Evolutionary conservation across 164 flowering plant genomes (phyloP).

Genomic region (Liquidambar formosana): DNA sequence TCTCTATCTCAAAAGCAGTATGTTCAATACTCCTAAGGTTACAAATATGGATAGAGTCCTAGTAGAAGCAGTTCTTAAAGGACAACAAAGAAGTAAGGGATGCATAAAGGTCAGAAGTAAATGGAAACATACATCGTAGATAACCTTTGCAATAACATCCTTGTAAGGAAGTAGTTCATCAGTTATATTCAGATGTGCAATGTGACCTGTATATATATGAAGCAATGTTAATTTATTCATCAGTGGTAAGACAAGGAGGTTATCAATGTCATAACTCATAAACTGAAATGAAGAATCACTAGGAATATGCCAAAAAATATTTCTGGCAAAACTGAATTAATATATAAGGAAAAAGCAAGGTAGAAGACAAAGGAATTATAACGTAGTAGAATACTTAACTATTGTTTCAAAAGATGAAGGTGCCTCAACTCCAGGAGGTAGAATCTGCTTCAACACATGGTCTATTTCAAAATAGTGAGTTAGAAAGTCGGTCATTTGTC

Average conservation of each 20-base stretch:
- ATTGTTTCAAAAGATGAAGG: constrained; percentile 99
- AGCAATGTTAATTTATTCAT: constrained; percentile 5
- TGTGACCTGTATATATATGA: constrained; percentile 69
- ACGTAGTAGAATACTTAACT: constrained; percentile 64
- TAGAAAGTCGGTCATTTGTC: neutral
- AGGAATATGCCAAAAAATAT: neutral
- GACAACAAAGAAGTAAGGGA: neutral
- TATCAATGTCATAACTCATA: too few relatives aligned
- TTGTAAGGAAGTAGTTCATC: constrained; percentile 86
- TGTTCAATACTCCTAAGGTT: too few relatives aligned
- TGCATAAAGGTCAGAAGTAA: constrained; percentile 7
- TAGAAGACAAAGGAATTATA: neutral
- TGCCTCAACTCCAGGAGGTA: constrained; percentile 85
- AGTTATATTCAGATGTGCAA: constrained; percentile 91
- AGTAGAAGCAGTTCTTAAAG: neutral
- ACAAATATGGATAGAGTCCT: too few relatives aligned
- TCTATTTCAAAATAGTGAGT: constrained; percentile 40
- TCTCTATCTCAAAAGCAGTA: too few relatives aligned
- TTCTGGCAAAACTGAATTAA: neutral
- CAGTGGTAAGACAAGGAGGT: neutral
- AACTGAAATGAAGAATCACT: too few relatives aligned
- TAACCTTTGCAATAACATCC: constrained; percentile 91
- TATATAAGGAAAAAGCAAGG: neutral
- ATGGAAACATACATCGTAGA: constrained; percentile 80
- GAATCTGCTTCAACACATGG: constrained; percentile 85